Evolutionary conservation across 2,329 filamentous ascomycete genomes (phyloP).

Genomic region (Neonectria neomacrospora): DNA sequence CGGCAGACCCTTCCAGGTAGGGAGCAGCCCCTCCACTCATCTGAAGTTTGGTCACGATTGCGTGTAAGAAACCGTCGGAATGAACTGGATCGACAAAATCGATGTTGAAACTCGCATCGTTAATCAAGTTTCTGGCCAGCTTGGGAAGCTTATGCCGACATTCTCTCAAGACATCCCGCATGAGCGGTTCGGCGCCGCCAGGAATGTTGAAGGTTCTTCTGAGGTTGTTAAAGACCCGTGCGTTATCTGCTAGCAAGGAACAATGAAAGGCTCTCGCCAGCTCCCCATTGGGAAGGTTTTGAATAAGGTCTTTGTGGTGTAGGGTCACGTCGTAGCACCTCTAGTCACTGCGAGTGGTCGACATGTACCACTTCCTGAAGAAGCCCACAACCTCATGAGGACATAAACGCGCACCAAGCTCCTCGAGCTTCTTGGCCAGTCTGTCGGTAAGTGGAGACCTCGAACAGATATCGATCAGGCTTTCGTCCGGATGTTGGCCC

Average conservation of each 20-base stretch:
- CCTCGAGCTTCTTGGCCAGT: neutral
- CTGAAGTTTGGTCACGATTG: neutral
- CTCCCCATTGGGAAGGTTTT: neutral
- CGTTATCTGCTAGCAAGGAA: neutral
- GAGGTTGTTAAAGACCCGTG: neutral
- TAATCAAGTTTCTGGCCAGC: neutral
- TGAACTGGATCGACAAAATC: neutral
- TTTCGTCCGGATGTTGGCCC: fast-evolving
- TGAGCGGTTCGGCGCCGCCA: neutral
- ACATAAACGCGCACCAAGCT: neutral
- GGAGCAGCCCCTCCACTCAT: neutral
- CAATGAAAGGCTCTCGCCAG: neutral
- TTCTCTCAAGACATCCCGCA: neutral
- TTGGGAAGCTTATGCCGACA: neutral
- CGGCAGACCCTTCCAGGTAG: neutral
- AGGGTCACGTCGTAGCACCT: neutral
- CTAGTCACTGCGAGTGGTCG: neutral
- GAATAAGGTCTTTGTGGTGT: neutral
- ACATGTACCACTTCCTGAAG: neutral
- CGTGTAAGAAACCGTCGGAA: neutral
- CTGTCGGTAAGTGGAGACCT: too few species aligned
- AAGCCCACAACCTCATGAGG: neutral
- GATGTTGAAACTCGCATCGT: neutral
- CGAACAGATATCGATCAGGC: neutral
- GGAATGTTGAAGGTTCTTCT: neutral